These are phyloP conservation scores for Eucalyptus pauciflora DNA, from an alignment of 345 rosid genomes.

Conservation along the genomic window DNA sequence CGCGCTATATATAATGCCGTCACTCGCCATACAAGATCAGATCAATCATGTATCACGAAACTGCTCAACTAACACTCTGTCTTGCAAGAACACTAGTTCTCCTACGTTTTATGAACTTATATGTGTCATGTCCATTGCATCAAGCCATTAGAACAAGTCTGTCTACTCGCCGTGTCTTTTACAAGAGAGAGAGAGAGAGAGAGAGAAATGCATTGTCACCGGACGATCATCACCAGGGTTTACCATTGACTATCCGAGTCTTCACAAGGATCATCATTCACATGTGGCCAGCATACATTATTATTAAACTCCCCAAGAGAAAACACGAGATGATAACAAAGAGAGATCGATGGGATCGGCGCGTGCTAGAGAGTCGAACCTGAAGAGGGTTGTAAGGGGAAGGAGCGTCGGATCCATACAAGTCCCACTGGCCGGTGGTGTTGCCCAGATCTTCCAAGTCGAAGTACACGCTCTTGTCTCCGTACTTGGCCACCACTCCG, in stretches of 20 bases:
- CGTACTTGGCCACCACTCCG: constrained; percentile 81
- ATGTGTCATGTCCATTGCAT: background rate
- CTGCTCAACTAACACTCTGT: background rate
- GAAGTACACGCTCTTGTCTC: constrained; percentile 96
- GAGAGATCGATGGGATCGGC: background rate
- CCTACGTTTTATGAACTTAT: background rate
- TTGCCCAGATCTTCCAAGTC: constrained; percentile 95
- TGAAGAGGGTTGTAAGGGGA: constrained; percentile 94
- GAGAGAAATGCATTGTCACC: background rate
- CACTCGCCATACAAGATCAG: background rate
- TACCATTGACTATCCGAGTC: background rate
- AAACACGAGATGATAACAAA: background rate
- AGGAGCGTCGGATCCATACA: constrained; percentile 98
- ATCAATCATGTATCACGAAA: background rate
- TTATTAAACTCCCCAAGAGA: background rate
- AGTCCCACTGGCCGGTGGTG: constrained; percentile 95
- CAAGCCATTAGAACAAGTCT: background rate
- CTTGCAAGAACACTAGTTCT: background rate
- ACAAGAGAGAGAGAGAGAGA: background rate
- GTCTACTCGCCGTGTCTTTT: background rate
- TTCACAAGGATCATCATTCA: background rate
- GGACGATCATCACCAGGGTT: background rate
- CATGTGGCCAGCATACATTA: background rate
- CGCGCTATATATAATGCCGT: background rate
- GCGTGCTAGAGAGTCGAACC: constrained; percentile 15